A percentile compares a stretch with the other conserved stretches of the same genome.
Evolutionary conservation across 371 early-diverging fungal genomes (phyloP).

Genomic region (Apophysomyces sp.): DNA sequence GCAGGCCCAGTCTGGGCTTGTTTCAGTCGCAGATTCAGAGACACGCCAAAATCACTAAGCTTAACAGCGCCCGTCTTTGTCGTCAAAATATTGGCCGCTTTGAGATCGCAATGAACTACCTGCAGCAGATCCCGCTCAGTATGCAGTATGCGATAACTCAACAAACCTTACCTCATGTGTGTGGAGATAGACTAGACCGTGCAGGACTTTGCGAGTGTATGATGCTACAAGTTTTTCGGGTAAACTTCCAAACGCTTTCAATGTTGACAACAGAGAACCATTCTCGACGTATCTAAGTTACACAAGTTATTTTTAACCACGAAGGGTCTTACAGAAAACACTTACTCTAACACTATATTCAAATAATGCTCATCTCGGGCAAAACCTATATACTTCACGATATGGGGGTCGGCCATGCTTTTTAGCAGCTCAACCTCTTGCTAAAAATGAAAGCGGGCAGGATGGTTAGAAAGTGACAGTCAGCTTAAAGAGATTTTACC

Average conservation of each 20-base stretch:
- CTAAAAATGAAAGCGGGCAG: slow-evolving; percentile 34
- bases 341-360: slow-evolving; percentile 84
- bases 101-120: slow-evolving; percentile 93
- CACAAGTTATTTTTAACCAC: not conserved
- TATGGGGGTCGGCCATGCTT: slow-evolving; percentile 70
- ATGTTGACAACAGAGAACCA: slow-evolving; percentile 83
- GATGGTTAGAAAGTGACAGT: not conserved
- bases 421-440: slow-evolving; percentile 72
- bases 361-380: slow-evolving; percentile 65
- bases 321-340: not conserved
- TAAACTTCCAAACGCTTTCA: slow-evolving; percentile 87
- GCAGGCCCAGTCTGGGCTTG: slow-evolving; percentile 68
- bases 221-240: slow-evolving; percentile 87
- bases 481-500: slow-evolving; percentile 15
- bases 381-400: slow-evolving; percentile 86
- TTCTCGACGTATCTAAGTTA: slow-evolving; percentile 77
- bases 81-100: slow-evolving; percentile 91
- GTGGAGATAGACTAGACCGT: slow-evolving; percentile 89
- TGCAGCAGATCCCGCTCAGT: slow-evolving; percentile 11
- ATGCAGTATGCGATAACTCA: not conserved
- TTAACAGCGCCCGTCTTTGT: slow-evolving; percentile 92
- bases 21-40: slow-evolving; percentile 71
- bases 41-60: slow-evolving; percentile 93
- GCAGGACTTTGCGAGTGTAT: slow-evolving; percentile 85
- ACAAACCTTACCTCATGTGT: slow-evolving; percentile 52